Conservation (phyloP, 1,139 yeast genomes). For the Kodamaea plutei region DNA sequence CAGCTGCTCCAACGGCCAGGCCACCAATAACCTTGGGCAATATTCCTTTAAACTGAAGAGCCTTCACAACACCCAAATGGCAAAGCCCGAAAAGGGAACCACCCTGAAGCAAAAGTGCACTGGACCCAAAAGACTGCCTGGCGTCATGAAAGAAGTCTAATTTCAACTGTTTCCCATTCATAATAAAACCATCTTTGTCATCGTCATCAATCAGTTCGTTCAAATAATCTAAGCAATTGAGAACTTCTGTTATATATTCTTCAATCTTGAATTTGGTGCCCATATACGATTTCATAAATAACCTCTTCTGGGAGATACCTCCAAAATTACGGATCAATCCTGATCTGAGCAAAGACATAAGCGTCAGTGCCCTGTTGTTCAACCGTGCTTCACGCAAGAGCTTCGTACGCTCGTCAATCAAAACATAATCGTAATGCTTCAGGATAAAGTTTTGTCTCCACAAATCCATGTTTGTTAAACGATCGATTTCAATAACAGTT, state of each 20-base stretch:
- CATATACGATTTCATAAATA: conserved; percentile 76
- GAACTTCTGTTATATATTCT: conserved; percentile 75
- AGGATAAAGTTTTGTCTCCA: conserved; percentile 89
- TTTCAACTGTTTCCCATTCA: conserved; percentile 57
- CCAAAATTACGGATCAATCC: conserved; percentile 89
- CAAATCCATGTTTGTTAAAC: conserved; percentile 62
- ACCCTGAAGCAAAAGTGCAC: conserved; percentile 88
- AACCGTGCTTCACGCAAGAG: conserved; percentile 60
- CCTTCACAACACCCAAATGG: conserved; percentile 88
- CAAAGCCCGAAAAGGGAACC: conserved; percentile 92
- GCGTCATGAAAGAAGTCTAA: conserved; percentile 88
- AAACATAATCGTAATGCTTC: conserved; percentile 75
- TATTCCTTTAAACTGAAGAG: conserved; percentile 65
- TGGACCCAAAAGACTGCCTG: conserved; percentile 82
- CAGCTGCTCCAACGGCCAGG: conserved; percentile 90
- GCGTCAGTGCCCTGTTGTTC: conserved; percentile 50
- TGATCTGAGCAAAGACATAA: conserved; percentile 72
- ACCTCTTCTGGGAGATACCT: conserved; percentile 74
- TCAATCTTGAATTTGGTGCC: conserved; percentile 90
- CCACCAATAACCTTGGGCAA: conserved; percentile 89
- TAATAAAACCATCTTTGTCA: conserved; percentile 31
- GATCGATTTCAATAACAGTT: conserved; percentile 58
- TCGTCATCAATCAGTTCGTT: conserved; percentile 34
- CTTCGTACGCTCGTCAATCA: conserved; percentile 71
- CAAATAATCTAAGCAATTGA: conserved; percentile 60